Conservation (phyloP, 2,329 filamentous ascomycete genomes). For the Colletotrichum graminicola region DNA sequence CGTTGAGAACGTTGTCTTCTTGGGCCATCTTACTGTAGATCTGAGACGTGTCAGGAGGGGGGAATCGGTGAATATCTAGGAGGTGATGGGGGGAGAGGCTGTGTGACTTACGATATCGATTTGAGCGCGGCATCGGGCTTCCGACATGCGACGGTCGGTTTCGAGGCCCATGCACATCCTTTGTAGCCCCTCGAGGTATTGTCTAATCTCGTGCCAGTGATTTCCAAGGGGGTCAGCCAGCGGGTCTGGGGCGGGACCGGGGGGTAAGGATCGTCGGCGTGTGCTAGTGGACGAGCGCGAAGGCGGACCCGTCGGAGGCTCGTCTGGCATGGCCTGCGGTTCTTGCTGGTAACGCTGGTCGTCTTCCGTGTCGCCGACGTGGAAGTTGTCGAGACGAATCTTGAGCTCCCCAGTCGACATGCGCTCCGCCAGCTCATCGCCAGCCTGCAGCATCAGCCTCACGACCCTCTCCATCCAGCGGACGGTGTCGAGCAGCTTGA, state of each 20-base stretch:
- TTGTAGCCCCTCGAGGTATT: conserved; percentile 59
- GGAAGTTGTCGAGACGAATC: conserved; percentile 38
- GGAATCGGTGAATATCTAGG: too few species aligned
- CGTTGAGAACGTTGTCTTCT: conserved; percentile 61
- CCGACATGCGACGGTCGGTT: conserved; percentile 60
- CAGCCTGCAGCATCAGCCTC: conserved; percentile 57
- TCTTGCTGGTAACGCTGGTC: conserved; percentile 30
- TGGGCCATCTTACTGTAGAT: conserved; percentile 64
- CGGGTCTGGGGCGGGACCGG: conserved; percentile 19
- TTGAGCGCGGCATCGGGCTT: conserved; percentile 59
- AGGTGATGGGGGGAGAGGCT: rapidly evolving
- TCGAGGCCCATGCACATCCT: conserved; percentile 59
- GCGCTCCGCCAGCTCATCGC: conserved; percentile 56
- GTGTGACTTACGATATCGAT: conserved; percentile 57
- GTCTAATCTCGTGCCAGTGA: conserved; percentile 61
- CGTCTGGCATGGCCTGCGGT: conserved; percentile 35
- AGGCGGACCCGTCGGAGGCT: conserved; percentile 30
- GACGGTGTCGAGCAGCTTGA: conserved; percentile 60
- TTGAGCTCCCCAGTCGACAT: conserved; percentile 43
- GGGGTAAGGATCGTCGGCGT: conserved; percentile 26
- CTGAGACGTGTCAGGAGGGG: conserved; percentile 44
- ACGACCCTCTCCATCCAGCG: conserved; percentile 62
- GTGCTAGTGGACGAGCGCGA: conserved; percentile 33
- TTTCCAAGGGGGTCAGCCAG: conserved; percentile 46
- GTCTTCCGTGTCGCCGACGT: conserved; percentile 3